Percentiles rank a stretch among this genome's conserved stretches.
Conservation (phyloP, 2,329 filamentous ascomycete genomes). For the Metarhizium guizhouense region DNA sequence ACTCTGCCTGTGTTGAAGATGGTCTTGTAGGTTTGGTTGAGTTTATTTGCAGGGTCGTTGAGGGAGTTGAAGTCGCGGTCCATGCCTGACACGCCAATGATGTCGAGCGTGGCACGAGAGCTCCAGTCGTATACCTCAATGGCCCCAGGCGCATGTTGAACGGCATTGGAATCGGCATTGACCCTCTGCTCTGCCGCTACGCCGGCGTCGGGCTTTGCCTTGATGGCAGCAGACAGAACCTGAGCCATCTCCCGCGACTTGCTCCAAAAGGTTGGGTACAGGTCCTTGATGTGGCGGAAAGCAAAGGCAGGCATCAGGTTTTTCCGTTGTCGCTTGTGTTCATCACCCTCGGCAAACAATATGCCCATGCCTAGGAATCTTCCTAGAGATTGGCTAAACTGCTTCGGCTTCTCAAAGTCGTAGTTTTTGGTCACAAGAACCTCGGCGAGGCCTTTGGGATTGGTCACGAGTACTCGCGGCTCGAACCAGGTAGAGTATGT, state of each 20-base stretch:
- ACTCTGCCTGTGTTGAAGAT: neutral
- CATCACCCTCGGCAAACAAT: neutral
- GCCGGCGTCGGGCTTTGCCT: constrained; percentile 29
- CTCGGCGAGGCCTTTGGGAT: neutral
- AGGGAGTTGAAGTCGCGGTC: constrained; percentile 42
- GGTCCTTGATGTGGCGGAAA: neutral
- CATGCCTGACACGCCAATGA: constrained; percentile 50
- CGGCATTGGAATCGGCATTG: constrained; percentile 7
- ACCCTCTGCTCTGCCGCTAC: constrained; percentile 30
- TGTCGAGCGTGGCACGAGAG: constrained; percentile 37
- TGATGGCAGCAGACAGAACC: constrained; percentile 20
- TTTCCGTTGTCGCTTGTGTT: neutral
- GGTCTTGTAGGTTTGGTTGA: constrained; percentile 31
- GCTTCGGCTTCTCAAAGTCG: neutral
- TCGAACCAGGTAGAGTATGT: neutral
- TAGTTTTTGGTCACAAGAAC: neutral
- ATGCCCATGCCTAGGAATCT: neutral
- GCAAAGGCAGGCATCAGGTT: neutral
- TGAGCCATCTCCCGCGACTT: constrained; percentile 37
- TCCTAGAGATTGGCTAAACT: neutral
- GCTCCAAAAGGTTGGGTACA: neutral
- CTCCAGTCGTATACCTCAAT: constrained; percentile 28
- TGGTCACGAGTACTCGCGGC: neutral
- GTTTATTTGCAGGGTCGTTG: constrained; percentile 26
- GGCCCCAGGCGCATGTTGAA: constrained; percentile 37